Evolutionary conservation across 1,284 basidiomycete genomes (phyloP), one percentile per base, ranked within the genome.

Genomic region (Leccinum glutinopallens): DNA sequence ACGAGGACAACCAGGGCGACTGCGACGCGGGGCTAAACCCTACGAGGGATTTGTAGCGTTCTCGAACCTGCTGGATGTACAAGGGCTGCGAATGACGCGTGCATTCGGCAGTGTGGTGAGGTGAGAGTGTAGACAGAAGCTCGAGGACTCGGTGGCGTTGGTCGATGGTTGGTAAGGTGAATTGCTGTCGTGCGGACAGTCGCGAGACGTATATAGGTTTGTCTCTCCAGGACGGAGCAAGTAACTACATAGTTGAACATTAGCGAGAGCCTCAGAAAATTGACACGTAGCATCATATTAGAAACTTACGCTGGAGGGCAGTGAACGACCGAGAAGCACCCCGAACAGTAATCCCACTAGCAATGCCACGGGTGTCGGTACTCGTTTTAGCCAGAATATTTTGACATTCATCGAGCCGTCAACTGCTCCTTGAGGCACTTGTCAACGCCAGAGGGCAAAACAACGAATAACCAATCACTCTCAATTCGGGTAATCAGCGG

Each of bases 81-180:
- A 94, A 80, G 5, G 89, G 86, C 73, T 97, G 96, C 4, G 93
- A 84, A 69, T 85, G 83, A 39, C 91, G 87, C 12, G 93, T 94
- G 79, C 96, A 98, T 78, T 94, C 91, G 65, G 89, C 89, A 22
- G 96, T 97, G 78, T 97, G 91, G 75, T 96, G 93, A 0, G 93
- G 88, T 0, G 93, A 89, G 59, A 98, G 84, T 5, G 91, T 90
- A 33, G 92, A 91, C 62, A 98, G 83, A 58, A 97, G 85, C 64
- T 94, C 88, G 49, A 97, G 85, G 19, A 97, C 88, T 58, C 94
- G 90, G 57, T 84, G 81, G 15, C 96, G 90, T 76, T 97, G 93
- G 39, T 91, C 87, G 15, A 89, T 72, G 0, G 89, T 90, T 0
- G 94, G 94, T 3, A 89, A 76, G 33, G 85, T 83, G 53, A 92